These are phyloP conservation scores for Astraeus odoratus DNA, from an alignment of 768 basidiomycete species.

Conservation along the genomic window DNA sequence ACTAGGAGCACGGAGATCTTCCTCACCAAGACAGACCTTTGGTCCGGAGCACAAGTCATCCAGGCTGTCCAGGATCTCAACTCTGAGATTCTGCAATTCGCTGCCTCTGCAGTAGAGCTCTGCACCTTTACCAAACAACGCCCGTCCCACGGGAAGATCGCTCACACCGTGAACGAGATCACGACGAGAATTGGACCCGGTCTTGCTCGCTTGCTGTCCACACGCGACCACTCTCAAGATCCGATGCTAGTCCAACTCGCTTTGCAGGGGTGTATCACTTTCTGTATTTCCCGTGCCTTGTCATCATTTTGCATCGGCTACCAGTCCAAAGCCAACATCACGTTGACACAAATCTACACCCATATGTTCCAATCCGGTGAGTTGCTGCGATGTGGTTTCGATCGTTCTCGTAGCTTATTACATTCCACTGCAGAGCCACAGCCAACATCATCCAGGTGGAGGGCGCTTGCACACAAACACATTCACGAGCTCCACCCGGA, in stretches of 20 bases:
- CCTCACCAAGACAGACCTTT: slow-evolving; percentile 65
- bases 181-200: slow-evolving; percentile 56
- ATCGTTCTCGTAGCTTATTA: slow-evolving; percentile 10
- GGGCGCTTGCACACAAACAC: slow-evolving; percentile 62
- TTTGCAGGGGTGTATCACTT: slow-evolving; percentile 62
- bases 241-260: slow-evolving; percentile 73
- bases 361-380: slow-evolving; percentile 50
- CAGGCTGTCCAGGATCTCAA: slow-evolving; percentile 77
- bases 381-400: slow-evolving; percentile 11
- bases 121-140: slow-evolving; percentile 45
- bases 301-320: slow-evolving; percentile 71
- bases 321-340: slow-evolving; percentile 60
- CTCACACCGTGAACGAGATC: slow-evolving; percentile 54
- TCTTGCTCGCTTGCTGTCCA: slow-evolving; percentile 52
- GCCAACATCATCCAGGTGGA: slow-evolving; percentile 72
- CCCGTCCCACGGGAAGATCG: slow-evolving; percentile 32
- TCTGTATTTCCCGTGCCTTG: slow-evolving; percentile 60
- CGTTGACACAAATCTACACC: slow-evolving; percentile 54
- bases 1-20: slow-evolving; percentile 55
- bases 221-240: slow-evolving; percentile 66
- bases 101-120: slow-evolving; percentile 66
- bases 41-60: slow-evolving; percentile 73
- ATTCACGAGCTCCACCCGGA: slow-evolving; percentile 64
- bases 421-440: slow-evolving; percentile 49
- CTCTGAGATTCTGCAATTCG: slow-evolving; percentile 74